Evolutionary conservation across 805 yeast species (phyloP).

Genomic region (Candida qinlingensis): DNA sequence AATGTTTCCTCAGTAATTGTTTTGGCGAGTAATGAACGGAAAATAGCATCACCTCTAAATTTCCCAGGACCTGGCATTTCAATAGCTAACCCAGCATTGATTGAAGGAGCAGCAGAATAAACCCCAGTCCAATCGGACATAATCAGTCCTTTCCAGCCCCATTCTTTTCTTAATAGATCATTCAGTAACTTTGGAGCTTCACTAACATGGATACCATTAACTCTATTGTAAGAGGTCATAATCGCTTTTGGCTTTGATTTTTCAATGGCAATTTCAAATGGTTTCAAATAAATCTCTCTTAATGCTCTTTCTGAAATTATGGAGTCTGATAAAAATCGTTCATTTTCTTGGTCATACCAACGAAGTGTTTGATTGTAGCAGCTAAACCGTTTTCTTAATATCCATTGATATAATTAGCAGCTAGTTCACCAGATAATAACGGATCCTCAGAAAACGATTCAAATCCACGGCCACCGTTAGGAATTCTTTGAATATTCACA

Average conservation of each 20-base stretch:
- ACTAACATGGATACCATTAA: conserved; percentile 53
- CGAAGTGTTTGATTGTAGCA: conserved; percentile 29
- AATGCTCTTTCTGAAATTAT: conserved; percentile 52
- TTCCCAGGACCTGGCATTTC: conserved; percentile 62
- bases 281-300: conserved; percentile 55
- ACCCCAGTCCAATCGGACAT: conserved; percentile 67
- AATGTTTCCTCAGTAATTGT: conserved; percentile 35
- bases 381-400: conserved; percentile 43
- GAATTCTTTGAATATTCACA: conserved; percentile 48
- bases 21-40: conserved; percentile 31
- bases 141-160: conserved; percentile 48
- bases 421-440: conserved; percentile 35
- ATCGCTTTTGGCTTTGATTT: conserved; percentile 45
- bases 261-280: conserved; percentile 53
- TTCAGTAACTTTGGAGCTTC: conserved; percentile 36
- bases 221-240: conserved; percentile 58
- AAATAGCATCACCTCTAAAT: conserved; percentile 38
- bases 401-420: conserved; percentile 45
- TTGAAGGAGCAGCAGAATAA: conserved; percentile 39
- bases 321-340: conserved; percentile 41
- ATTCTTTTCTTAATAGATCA: conserved; percentile 46
- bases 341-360: conserved; percentile 55
- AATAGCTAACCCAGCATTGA: conserved; percentile 52
- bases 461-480: conserved; percentile 56
- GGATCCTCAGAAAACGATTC: conserved; percentile 62